Evolutionary conservation across 225 moss, liverwort and hornwort species (phyloP), one percentile per base, ranked within the genome.

Genomic region (Marchantia polymorpha): DNA sequence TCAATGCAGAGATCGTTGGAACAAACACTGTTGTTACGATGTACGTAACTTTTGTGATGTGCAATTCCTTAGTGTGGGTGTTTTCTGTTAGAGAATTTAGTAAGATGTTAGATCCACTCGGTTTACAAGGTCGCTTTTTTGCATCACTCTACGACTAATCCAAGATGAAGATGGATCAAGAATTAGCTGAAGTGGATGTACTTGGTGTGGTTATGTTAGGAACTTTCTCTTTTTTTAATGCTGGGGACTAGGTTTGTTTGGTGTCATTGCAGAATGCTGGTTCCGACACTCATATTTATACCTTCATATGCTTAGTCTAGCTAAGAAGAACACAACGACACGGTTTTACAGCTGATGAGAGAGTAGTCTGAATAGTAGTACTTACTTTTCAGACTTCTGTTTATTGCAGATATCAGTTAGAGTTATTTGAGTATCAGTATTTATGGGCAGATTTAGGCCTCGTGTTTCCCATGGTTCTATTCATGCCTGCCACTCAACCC

Each of bases 391-490:
- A 15, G 54, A 53, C 8, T 23, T 29, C 7, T 54, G 53, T 54
- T 12, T 77, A 10, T 76, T 22, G 56, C 82, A 87, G 87, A 74
- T 84, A 84, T 63, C 64, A 87, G 74, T 31, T 84, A 26, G 87
- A 84, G 80, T 77, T 87, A 16, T 76, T 47, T 71, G 84, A 72
- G 15, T 87, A 84, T 66, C 87, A 87, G 16, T 87, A 87, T 80
- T 74, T 87, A 29, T 87, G 87, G 87, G 87, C 84, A 72, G 87
- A 87, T 82, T 55, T 87, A 73, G 87, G 84, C 13, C 80, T 87
- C 27, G 87, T 87, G 13, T 87, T 87, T 64, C 87, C 87, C 25
- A 87, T 87, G 84, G 84, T 87, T 75, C 46, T 87, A 13, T 87
- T 87, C 63, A 87, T 87, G 87, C 87, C 84, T n/a, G 82, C 87